phyloP scores from a whole-genome alignment of 139 green algal species.

The Coccomyxa sp. region DNA sequence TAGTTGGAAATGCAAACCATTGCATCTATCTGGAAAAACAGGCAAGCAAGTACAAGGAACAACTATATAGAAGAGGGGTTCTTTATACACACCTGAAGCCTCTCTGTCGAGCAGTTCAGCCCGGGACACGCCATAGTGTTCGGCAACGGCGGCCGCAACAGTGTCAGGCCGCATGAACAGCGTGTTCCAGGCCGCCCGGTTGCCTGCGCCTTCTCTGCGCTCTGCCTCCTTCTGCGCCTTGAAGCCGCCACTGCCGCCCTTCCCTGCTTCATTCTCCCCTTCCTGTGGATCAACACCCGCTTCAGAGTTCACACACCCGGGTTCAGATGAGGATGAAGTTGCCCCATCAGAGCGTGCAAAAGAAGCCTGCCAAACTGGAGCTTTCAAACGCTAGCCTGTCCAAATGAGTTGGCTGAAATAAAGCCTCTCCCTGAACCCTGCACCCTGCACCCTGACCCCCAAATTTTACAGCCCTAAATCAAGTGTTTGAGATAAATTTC shows the following conservation, averaged over 20 bases:
- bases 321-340: not conserved
- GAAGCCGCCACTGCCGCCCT: conserved; percentile 30
- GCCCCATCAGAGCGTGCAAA: not conserved
- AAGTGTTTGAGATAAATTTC: too few species aligned
- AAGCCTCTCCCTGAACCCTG: too few species aligned
- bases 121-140: conserved; percentile 85
- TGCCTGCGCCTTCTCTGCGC: conserved; percentile 69
- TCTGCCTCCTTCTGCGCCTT: conserved; percentile 64
- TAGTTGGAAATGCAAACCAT: too few species aligned
- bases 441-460: too few species aligned
- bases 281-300: not conserved
- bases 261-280: not conserved
- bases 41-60: too few species aligned
- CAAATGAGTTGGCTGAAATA: too few species aligned
- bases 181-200: conserved; percentile 87
- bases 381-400: too few species aligned
- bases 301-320: not conserved
- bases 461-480: too few species aligned
- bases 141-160: conserved; percentile 85
- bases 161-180: conserved; percentile 98
- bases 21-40: too few species aligned
- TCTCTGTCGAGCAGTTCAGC: conserved; percentile 76
- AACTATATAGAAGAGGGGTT: too few species aligned
- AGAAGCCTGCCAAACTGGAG: not conserved
- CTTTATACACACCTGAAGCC: conserved; percentile 12